phyloP scores from a whole-genome alignment of 345 rosid species.

The Excoecaria agallocha region DNA sequence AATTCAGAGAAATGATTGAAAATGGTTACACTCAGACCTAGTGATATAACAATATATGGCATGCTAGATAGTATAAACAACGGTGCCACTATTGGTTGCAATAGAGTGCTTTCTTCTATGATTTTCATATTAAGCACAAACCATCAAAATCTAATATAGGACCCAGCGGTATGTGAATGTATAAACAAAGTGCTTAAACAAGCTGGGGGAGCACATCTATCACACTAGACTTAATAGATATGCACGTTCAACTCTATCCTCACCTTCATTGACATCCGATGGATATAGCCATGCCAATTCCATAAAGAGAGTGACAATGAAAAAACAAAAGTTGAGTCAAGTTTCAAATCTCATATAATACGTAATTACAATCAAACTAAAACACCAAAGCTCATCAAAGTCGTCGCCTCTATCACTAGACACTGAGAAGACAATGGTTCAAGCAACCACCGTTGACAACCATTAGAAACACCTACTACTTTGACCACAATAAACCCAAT shows the following conservation, averaged over 20 bases:
- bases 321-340: neutral
- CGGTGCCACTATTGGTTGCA: neutral
- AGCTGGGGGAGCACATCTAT: neutral
- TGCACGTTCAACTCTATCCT: slow-evolving; percentile 1
- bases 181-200: neutral
- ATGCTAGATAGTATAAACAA: neutral
- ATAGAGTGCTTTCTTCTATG: neutral
- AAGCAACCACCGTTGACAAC: neutral
- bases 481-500: neutral
- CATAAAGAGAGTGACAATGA: neutral
- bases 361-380: neutral
- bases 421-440: neutral
- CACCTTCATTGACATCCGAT: neutral
- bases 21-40: neutral
- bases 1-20: neutral
- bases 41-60: neutral
- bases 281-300: neutral
- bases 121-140: neutral
- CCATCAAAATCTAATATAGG: neutral
- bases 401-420: neutral
- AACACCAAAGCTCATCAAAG: neutral
- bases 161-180: neutral
- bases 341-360: neutral
- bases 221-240: neutral
- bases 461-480: neutral